A percentile compares a stretch with the other conserved stretches of the same genome.
phyloP scores from a whole-genome alignment of 176 grass and related monocot genomes.

The Musa troglodytarum region DNA sequence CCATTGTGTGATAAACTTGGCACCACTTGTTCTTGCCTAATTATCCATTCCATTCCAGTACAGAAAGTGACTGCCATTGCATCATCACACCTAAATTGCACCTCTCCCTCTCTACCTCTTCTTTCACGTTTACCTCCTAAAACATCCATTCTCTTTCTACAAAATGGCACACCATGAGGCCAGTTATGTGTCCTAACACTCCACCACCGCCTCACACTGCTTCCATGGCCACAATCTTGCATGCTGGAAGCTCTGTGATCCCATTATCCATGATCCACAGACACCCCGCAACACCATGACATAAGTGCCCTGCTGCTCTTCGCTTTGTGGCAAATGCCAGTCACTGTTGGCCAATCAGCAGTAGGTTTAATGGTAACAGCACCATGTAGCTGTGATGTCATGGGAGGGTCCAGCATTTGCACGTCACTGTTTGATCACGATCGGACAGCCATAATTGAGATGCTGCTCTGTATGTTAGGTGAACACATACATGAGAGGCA shows the following conservation, averaged over 20 bases:
- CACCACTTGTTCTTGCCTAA: neutral
- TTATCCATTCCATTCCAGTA: neutral
- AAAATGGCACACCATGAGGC: too few species aligned
- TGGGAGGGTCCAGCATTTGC: constrained; percentile 31
- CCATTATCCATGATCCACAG: too few species aligned
- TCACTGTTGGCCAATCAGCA: constrained; percentile 67
- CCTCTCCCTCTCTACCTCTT: neutral
- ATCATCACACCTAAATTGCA: neutral
- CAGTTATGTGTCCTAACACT: too few species aligned
- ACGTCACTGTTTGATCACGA: constrained; percentile 21
- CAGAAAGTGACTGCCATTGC: neutral
- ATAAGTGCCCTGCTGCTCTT: neutral
- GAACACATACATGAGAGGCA: neutral
- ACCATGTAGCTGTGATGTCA: constrained; percentile 27
- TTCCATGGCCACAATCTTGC: too few species aligned
- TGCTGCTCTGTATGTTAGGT: neutral
- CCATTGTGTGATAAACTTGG: neutral
- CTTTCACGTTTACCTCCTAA: neutral
- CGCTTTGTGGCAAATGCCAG: constrained; percentile 32
- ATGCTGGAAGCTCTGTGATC: too few species aligned
- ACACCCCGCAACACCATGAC: neutral
- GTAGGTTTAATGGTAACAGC: constrained; percentile 48
- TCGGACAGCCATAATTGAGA: constrained; percentile 21
- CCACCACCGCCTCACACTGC: too few species aligned
- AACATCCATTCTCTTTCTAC: too few species aligned